phyloP scores from a whole-genome alignment of 1,284 basidiomycete genomes.

The Naganishia sp. region DNA sequence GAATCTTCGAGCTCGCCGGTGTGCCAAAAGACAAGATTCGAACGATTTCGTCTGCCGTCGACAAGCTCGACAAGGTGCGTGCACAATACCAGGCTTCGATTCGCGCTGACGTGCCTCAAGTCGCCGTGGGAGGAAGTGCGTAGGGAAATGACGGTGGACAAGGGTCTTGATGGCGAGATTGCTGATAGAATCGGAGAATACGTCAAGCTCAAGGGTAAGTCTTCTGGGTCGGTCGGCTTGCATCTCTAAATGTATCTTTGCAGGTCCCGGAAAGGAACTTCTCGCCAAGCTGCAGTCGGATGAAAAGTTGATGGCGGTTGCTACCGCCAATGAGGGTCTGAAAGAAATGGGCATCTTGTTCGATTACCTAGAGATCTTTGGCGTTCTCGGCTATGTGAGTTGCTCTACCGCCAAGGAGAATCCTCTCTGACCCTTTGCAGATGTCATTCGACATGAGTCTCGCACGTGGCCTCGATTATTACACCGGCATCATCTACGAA shows the following conservation, averaged over 20 bases:
- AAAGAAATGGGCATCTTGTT: constrained; percentile 90
- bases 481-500: constrained; percentile 98
- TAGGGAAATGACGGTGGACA: constrained; percentile 95
- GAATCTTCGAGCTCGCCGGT: constrained; percentile 94
- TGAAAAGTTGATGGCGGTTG: constrained; percentile 66
- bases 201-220: constrained; percentile 84
- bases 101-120: constrained; percentile 50
- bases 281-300: constrained; percentile 75
- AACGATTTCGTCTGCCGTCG: constrained; percentile 93
- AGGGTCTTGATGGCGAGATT: constrained; percentile 77
- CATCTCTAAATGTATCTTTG: not conserved
- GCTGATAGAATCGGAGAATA: constrained; percentile 97
- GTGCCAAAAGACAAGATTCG: constrained; percentile 89
- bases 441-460: constrained; percentile 95
- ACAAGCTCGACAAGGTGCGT: constrained; percentile 93
- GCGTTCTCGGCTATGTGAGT: constrained; percentile 71
- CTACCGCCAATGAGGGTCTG: constrained; percentile 77
- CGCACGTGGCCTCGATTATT: constrained; percentile 95
- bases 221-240: not conserved
- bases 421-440: constrained; percentile 52
- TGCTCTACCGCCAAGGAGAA: no score
- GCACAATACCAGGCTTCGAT: no score
- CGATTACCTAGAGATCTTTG: constrained; percentile 78
- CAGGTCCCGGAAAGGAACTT: constrained; percentile 65
- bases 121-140: constrained; percentile 87